Percentiles rank a stretch among this genome's conserved stretches.
Conservation (phyloP, 2,329 filamentous ascomycete species). For the Microdochium bolleyi region DNA sequence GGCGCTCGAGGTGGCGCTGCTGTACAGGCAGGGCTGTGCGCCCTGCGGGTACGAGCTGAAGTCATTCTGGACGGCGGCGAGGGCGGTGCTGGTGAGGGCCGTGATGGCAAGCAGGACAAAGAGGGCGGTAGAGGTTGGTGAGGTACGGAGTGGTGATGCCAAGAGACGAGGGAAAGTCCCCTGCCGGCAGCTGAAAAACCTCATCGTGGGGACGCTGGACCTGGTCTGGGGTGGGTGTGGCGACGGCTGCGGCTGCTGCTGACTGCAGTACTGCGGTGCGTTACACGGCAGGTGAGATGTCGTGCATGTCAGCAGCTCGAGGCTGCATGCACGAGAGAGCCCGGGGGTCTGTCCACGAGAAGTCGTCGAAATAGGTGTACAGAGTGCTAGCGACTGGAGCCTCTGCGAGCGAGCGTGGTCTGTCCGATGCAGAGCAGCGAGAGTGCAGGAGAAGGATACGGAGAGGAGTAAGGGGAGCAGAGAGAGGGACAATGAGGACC, state of each 20-base stretch:
- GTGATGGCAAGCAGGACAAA: conserved; percentile 19
- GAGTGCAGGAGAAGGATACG: no score
- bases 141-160: neutral
- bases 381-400: no score
- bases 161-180: neutral
- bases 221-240: neutral
- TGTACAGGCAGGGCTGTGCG: conserved; percentile 33
- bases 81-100: conserved; percentile 7
- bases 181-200: neutral
- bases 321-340: no score
- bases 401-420: no score
- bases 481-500: no score
- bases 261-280: neutral
- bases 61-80: conserved; percentile 24
- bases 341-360: no score
- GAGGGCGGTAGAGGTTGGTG: conserved; percentile 10
- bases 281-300: neutral
- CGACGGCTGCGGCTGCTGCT: no score
- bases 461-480: no score
- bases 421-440: no score
- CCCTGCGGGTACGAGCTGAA: conserved; percentile 33
- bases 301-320: no score
- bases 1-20: conserved; percentile 26
- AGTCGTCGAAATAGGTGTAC: no score
- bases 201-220: neutral